Evolutionary conservation across 352 stramenopile species (phyloP).

Genomic region (Pythium pectinolyticum): DNA sequence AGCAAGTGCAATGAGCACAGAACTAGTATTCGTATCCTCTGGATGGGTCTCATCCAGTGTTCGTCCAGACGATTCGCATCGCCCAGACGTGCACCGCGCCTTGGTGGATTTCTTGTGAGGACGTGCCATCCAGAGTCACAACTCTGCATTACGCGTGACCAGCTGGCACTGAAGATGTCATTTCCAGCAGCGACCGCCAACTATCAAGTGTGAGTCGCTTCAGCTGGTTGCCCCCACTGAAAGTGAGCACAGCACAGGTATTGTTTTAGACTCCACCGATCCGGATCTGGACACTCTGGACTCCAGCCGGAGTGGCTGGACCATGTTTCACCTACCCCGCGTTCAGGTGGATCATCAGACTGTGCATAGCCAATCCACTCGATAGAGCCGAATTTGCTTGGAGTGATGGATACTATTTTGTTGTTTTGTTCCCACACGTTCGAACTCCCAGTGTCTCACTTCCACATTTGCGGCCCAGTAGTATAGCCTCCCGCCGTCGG

Average conservation of each 20-base stretch:
- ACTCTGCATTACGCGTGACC: not conserved
- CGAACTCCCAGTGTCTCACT: conserved; percentile 2
- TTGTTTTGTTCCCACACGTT: not conserved
- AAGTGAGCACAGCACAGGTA: not conserved
- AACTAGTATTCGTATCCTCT: too few species aligned
- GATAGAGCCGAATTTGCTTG: not conserved
- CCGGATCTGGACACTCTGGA: too few species aligned
- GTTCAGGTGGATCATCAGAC: not conserved
- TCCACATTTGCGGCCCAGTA: not conserved
- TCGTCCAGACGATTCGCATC: too few species aligned
- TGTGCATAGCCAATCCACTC: not conserved
- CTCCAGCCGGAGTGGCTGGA: too few species aligned
- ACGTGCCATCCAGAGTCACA: not conserved
- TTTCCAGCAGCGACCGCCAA: not conserved
- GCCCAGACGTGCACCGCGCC: not conserved
- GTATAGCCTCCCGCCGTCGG: not conserved
- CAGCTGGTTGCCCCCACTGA: too few species aligned
- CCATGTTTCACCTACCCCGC: not conserved
- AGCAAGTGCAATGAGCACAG: too few species aligned
- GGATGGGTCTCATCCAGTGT: too few species aligned
- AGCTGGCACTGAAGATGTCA: conserved; percentile 30
- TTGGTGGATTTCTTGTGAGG: conserved; percentile 12
- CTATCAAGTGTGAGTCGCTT: conserved; percentile 29
- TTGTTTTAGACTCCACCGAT: too few species aligned
- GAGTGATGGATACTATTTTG: conserved; percentile 9